Base-by-base conservation (phyloP, 805 yeast genomes). In the Clavispora carvajalis region DNA sequence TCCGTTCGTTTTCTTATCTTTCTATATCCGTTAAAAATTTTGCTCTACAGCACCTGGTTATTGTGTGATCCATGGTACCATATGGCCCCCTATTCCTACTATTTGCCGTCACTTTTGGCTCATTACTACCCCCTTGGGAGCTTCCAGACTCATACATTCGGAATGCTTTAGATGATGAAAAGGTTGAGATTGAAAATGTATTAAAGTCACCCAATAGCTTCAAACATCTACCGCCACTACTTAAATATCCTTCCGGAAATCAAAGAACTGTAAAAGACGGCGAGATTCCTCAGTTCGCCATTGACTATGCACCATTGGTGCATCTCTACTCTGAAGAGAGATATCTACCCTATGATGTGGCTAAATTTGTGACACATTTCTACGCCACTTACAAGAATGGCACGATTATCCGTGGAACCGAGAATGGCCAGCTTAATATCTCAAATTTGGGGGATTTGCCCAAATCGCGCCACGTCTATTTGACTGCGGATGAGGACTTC, bases 261-360 rank as follows among this genome's bases (percentile, higher is more conserved):
- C 53, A 78, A 40, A 55, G 70, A 21, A 67, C 74, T 1, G 40
- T 79, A 11, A 44, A 51, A 13, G 60, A 65, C 33, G 85, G 86
- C 1, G 78, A 76, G 37, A 71, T 85, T 3, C 95, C 93, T 0
- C 57, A 58, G 7, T 85, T 77, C 58, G 82, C 80, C 1, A 47
- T 77, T 2, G 81, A 82, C 33, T 71, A 73, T 55, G 77, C 85
- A 4, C 98, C 99, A 0, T 63, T 81, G 39, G 90, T 91, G 2
- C 86, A 87, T 55, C 67, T 91, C 9, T 90, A 91, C 64, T 80
- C 95, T 1, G 99, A 91, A 56, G 99, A 91, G 53, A 62, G 69
- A 39, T 91, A 90, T 56, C 67, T 84, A 49, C 96, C 99, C 0
- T 87, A 87, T 52, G 95, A 88, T 54, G 73, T 89, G 29, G 73